Percentiles rank a stretch among this genome's conserved stretches.
Conservation (phyloP, 768 basidiomycete genomes). For the Hortiboletus campestris region DNA sequence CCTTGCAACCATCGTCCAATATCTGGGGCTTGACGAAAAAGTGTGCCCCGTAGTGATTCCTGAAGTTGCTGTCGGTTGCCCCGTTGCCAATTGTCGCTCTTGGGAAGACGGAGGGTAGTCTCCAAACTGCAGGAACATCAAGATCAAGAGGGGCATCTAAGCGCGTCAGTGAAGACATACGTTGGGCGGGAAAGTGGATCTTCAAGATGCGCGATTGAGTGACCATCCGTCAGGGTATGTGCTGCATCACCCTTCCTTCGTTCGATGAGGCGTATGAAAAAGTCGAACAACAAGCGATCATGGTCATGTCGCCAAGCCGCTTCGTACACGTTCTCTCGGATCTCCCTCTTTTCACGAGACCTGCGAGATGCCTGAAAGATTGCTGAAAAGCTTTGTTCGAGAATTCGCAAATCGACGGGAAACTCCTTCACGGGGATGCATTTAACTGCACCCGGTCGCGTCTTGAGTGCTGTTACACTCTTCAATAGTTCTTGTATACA, state of each 20-base stretch:
- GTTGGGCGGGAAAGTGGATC: constrained; percentile 1
- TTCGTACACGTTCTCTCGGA: background rate
- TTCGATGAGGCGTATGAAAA: constrained; percentile 4
- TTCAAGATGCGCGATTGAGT: background rate
- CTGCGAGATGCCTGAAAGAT: constrained; percentile 11
- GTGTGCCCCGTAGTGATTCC: fast-evolving
- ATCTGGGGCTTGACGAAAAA: background rate
- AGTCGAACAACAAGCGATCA: constrained; percentile 9
- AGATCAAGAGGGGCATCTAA: background rate
- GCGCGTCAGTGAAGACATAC: background rate
- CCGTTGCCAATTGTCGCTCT: background rate
- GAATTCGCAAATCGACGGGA: constrained; percentile 3
- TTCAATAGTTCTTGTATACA: constrained; percentile 1
- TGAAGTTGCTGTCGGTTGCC: background rate
- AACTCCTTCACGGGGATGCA: background rate
- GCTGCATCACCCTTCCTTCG: background rate
- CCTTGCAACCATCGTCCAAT: background rate
- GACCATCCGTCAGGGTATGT: background rate
- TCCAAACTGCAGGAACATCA: background rate
- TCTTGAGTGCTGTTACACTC: background rate
- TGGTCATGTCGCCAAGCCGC: constrained; percentile 7
- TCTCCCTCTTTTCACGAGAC: constrained; percentile 2
- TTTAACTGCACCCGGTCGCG: background rate
- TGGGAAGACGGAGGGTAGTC: background rate
- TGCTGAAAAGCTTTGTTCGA: constrained; percentile 7